Evolutionary conservation across 352 stramenopile genomes (phyloP), one percentile per base, ranked within the genome.

Genomic region (Saprolegnia diclina): DNA sequence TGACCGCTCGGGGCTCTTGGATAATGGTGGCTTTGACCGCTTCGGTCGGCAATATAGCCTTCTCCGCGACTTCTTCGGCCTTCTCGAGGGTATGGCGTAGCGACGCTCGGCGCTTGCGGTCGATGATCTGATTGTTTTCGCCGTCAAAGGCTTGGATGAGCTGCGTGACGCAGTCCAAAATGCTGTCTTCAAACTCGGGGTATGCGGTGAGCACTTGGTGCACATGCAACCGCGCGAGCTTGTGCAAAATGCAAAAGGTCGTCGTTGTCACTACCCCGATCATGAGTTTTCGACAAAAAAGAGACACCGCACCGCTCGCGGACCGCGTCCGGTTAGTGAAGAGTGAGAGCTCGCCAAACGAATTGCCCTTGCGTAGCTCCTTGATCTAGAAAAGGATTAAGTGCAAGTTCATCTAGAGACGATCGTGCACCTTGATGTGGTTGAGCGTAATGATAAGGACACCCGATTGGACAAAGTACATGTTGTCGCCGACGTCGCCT

Each of bases 401-500:
- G n/a, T n/a, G n/a, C n/a, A n/a, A n/a, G n/a, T n/a, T n/a, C n/a
- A n/a, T n/a, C n/a, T n/a, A n/a, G n/a, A n/a, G n/a, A n/a, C n/a
- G n/a, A n/a, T n/a, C n/a, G n/a, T n/a, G n/a, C n/a, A 69, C 63
- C 29, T 69, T 63, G 37, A 57, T 38, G 16, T 29, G 32, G 42
- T 69, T 26, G 29, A 54, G 35, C 1, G 50, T 45, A 9, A 63
- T 37, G 10, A 53, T 21, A 7, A 69, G 32, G 13, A 69, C 63
- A n/a, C 63, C 63, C 3, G 63, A 61, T 45, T 69, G 63, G 5
- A 69, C 53, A 69, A 69, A 62, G 26, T 69, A 69, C 45, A 69
- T 63, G 24, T 42, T 29, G 21, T 48, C 37, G 16, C 35, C 63
- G 5, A 26, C n/a, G 26, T 52, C 53, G 22, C 50, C 46, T 6